Evolutionary conservation across 495 filamentous ascomycete species (phyloP).

Genomic region (Tuber indicum): DNA sequence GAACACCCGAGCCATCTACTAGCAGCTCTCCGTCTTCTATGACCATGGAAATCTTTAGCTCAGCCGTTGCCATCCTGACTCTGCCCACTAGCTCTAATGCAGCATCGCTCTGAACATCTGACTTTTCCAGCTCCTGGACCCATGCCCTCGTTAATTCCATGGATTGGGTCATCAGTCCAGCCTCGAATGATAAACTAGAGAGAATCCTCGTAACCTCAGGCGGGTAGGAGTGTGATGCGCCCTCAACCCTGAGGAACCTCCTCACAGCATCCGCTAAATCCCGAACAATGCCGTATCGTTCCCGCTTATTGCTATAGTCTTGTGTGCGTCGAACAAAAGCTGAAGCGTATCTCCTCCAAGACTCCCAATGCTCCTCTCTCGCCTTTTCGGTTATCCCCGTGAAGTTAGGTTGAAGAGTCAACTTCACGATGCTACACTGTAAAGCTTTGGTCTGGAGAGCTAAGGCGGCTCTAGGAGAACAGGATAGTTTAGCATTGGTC

Average conservation of each 20-base stretch:
- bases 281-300: slow-evolving; percentile 35
- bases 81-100: slow-evolving; percentile 31
- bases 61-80: slow-evolving; percentile 36
- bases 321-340: slow-evolving; percentile 34
- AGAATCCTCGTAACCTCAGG: slow-evolving; percentile 31
- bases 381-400: background rate
- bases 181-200: slow-evolving; percentile 33
- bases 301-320: slow-evolving; percentile 20
- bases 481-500: slow-evolving; percentile 20
- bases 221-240: slow-evolving; percentile 25
- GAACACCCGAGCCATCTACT: slow-evolving; percentile 15
- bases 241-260: slow-evolving; percentile 18
- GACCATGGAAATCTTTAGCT: slow-evolving; percentile 32
- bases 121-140: slow-evolving; percentile 28
- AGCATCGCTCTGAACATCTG: slow-evolving; percentile 22
- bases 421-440: slow-evolving; percentile 21
- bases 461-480: slow-evolving; percentile 28
- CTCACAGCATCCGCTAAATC: slow-evolving; percentile 23
- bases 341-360: slow-evolving; percentile 24
- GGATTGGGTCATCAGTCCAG: slow-evolving; percentile 29
- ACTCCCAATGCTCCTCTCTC: slow-evolving; percentile 29
- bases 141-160: slow-evolving; percentile 34
- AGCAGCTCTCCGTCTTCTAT: slow-evolving; percentile 16
- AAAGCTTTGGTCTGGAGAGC: slow-evolving; percentile 30
- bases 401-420: slow-evolving; percentile 16